A percentile compares a stretch with the other conserved stretches of the same genome.
phyloP scores from a whole-genome alignment of 2,329 filamentous ascomycete species.

The Neoascochyta sp. region DNA sequence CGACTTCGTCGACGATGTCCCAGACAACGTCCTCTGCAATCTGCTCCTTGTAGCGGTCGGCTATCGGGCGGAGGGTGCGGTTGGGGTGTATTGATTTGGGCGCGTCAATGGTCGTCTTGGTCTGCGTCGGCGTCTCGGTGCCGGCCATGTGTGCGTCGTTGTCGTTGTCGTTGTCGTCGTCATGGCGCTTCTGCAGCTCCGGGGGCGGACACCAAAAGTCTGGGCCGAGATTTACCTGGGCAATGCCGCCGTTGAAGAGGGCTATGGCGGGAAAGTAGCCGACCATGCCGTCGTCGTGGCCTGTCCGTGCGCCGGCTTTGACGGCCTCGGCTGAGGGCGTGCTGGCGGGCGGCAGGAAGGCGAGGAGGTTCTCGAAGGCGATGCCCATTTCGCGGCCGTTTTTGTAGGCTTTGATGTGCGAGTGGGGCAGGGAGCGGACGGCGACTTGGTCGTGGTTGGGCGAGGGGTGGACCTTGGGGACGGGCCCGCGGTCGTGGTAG shows the following conservation, averaged over 20 bases:
- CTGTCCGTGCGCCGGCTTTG: constrained; percentile 73
- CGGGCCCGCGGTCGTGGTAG: constrained; percentile 48
- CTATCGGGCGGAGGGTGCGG: constrained; percentile 56
- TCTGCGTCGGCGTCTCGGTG: constrained; percentile 11
- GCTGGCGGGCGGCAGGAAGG: constrained; percentile 88
- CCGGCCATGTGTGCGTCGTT: constrained; percentile 31
- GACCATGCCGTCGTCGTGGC: constrained; percentile 88
- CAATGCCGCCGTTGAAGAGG: constrained; percentile 85
- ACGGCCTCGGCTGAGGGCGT: constrained; percentile 64
- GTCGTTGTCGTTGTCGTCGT: constrained; percentile 33
- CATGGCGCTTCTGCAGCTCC: constrained; percentile 49
- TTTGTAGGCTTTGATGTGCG: constrained; percentile 84
- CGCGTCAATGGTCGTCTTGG: too few relatives aligned
- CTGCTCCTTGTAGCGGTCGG: constrained; percentile 84
- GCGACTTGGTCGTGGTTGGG: constrained; percentile 69
- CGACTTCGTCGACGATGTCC: constrained; percentile 90
- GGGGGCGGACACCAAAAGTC: constrained; percentile 86
- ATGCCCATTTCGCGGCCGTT: constrained; percentile 85
- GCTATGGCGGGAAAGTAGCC: constrained; percentile 95
- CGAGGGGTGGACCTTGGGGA: constrained; percentile 65
- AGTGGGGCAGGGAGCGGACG: constrained; percentile 82
- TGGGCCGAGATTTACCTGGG: constrained; percentile 90
- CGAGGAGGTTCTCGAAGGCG: constrained; percentile 80
- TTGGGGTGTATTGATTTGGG: constrained; percentile 21
- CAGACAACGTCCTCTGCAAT: constrained; percentile 92